Percentiles rank a stretch among this genome's conserved stretches.
Evolutionary conservation across 148 eudicot genomes (phyloP).

Genomic region (Mesembryanthemum crystallinum): DNA sequence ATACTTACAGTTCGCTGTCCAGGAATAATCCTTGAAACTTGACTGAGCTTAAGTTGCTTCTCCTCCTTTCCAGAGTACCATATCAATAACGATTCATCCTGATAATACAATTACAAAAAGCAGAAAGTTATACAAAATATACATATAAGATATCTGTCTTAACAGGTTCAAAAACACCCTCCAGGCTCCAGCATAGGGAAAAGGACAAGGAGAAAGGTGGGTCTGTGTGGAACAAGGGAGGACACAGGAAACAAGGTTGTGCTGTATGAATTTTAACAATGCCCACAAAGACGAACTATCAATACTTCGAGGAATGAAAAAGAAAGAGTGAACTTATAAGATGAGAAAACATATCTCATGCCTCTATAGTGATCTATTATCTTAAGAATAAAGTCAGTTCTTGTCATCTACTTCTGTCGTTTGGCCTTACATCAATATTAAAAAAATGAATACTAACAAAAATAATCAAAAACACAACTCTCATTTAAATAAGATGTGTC

Average conservation of each 20-base stretch:
- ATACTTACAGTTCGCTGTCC: slow-evolving; percentile 86
- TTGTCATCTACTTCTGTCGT: background rate
- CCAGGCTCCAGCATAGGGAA: slow-evolving; percentile 1
- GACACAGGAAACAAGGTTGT: background rate
- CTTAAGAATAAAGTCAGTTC: background rate
- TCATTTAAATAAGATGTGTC: background rate
- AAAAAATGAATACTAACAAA: background rate
- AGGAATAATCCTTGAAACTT: slow-evolving; percentile 74
- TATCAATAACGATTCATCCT: slow-evolving; percentile 77
- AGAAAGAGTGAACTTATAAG: background rate
- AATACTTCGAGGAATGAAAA: background rate
- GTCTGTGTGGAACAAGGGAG: background rate
- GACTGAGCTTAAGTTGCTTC: slow-evolving; percentile 65
- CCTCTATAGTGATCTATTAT: background rate
- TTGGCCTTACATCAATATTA: background rate
- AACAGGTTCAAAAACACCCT: background rate
- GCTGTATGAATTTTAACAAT: background rate
- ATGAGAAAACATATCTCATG: background rate
- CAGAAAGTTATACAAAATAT: slow-evolving; percentile 1
- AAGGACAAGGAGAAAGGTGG: background rate
- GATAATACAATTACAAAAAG: slow-evolving; percentile 21
- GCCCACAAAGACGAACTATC: background rate
- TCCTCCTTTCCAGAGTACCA: slow-evolving; percentile 81
- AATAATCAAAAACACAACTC: background rate
- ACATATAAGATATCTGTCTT: background rate